A percentile compares a stretch with the other conserved stretches of the same genome.
phyloP scores from a whole-genome alignment of 2,329 filamentous ascomycete species.

The Colletotrichum horii region DNA sequence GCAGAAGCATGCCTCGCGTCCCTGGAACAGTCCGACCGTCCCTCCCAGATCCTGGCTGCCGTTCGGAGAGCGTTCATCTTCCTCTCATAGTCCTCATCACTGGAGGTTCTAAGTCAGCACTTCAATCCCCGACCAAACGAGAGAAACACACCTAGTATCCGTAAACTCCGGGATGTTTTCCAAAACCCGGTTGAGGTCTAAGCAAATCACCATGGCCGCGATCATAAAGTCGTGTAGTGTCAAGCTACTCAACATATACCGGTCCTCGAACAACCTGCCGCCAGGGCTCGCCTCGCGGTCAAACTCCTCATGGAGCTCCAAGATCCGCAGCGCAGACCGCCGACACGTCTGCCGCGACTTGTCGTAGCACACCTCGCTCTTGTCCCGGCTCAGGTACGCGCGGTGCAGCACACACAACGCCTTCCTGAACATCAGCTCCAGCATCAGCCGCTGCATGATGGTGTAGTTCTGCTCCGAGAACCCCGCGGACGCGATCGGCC shows the following conservation, averaged over 20 bases:
- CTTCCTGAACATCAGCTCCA: conserved; percentile 54
- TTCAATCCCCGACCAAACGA: background rate
- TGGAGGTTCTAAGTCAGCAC: conserved; percentile 23
- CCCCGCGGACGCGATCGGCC: conserved; percentile 45
- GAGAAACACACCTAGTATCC: conserved; percentile 37
- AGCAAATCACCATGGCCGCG: conserved; percentile 63
- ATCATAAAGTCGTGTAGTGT: conserved; percentile 63
- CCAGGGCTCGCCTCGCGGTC: conserved; percentile 50
- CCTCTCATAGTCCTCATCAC: conserved; percentile 34
- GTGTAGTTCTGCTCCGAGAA: conserved; percentile 48
- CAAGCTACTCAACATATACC: conserved; percentile 58
- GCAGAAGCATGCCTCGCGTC: conserved; percentile 49
- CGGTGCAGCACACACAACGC: conserved; percentile 56
- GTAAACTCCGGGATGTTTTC: conserved; percentile 31
- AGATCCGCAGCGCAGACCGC: conserved; percentile 46
- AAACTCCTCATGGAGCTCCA: conserved; percentile 53
- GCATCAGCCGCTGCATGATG: conserved; percentile 53
- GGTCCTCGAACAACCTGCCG: conserved; percentile 56
- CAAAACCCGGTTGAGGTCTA: conserved; percentile 43
- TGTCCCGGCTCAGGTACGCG: conserved; percentile 46
- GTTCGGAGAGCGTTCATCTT: conserved; percentile 42
- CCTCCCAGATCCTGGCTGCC: conserved; percentile 48
- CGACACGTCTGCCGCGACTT: conserved; percentile 46
- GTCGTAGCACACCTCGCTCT: conserved; percentile 38
- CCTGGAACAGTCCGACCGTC: conserved; percentile 38